phyloP scores from a whole-genome alignment of 768 basidiomycete genomes.

The Leccinum fibrillosum region DNA sequence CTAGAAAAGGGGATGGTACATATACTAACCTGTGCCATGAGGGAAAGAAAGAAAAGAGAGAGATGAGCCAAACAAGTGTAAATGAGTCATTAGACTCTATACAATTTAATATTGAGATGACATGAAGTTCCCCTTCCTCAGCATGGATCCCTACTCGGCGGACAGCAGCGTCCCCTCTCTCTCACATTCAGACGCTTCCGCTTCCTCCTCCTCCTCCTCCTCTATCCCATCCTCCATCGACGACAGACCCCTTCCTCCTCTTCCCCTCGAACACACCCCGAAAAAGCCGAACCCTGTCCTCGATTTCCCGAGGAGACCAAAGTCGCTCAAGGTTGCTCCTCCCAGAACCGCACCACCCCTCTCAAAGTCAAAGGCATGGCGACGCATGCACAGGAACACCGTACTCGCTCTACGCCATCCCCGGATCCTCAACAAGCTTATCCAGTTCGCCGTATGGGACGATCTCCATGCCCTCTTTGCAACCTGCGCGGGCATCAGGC shows the following conservation, averaged over 20 bases:
- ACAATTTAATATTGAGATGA: no score
- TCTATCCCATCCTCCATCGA: conserved; percentile 14
- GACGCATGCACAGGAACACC: conserved; percentile 26
- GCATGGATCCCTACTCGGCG: conserved; percentile 23
- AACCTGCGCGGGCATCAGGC: conserved; percentile 35
- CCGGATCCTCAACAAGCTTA: conserved; percentile 31
- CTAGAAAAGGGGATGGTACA: background rate
- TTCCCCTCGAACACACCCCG: conserved; percentile 2
- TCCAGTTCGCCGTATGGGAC: conserved; percentile 33
- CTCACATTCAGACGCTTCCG: conserved; percentile 25
- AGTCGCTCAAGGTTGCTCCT: background rate
- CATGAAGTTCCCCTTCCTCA: conserved; percentile 8
- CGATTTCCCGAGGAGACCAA: background rate
- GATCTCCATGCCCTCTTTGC: conserved; percentile 40
- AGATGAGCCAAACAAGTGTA: conserved; percentile 9
- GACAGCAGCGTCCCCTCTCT: conserved; percentile 29
- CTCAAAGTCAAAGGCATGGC: conserved; percentile 22
- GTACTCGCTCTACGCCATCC: conserved; percentile 33
- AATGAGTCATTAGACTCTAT: background rate
- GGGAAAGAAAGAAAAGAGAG: background rate
- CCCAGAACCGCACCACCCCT: conserved; percentile 5
- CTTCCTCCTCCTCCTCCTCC: conserved; percentile 9
- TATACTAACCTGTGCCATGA: conserved; percentile 15
- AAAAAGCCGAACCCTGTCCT: background rate
- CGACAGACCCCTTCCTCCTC: conserved; percentile 20